Base-by-base conservation (phyloP, 1,284 basidiomycete species). In the Somion occarium region DNA sequence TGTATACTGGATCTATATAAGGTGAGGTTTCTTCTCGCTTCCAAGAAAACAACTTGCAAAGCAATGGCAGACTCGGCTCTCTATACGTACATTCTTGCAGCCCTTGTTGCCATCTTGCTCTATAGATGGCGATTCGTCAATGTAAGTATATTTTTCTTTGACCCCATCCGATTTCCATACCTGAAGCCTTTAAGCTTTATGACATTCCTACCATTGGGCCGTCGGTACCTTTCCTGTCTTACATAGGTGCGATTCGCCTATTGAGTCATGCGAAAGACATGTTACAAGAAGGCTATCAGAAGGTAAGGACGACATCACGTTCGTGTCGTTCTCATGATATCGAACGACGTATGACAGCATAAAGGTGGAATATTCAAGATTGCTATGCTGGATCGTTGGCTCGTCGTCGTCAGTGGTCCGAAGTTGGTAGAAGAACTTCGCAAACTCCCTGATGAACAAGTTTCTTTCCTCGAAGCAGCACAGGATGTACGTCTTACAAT, bases 131-230 rank as follows among this genome's bases (percentile, higher is more conserved):
- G 42, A 23, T 43, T 3, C 24, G 20, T 24, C 19, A 43, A 43
- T 23, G 42, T 43, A 5, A 19, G 42, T 43, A 22, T 19, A 13
- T 43, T 23, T 15, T 13, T 24, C 20, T 41, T 37, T 37, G 34
- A 37, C 34, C n/a, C 34, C n/a, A 37, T 37, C 34, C 34, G 34
- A n/a, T n/a, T n/a, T n/a, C 9, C 34, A 37, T 37, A 11, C 34
- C 34, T 9, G 11, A 37, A 11, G 34, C 11, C 9, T 11, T 37
- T 11, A 37, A 9, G 57, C 49, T 60, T 7, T 50, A 51, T 24
- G 48, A 46, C 26, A 71, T 74, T 41, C 71, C 73, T n/a, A 57
- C 69, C 0, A 60, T 72, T 11, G 73, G 71, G 4, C 60, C 68
- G n/a, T 63, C 68, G 15, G 56, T 64, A 5, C 64, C 63, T 20